Evolutionary conservation across 225 moss, liverwort and hornwort genomes (phyloP).

Genomic region (Bryum argenteum): DNA sequence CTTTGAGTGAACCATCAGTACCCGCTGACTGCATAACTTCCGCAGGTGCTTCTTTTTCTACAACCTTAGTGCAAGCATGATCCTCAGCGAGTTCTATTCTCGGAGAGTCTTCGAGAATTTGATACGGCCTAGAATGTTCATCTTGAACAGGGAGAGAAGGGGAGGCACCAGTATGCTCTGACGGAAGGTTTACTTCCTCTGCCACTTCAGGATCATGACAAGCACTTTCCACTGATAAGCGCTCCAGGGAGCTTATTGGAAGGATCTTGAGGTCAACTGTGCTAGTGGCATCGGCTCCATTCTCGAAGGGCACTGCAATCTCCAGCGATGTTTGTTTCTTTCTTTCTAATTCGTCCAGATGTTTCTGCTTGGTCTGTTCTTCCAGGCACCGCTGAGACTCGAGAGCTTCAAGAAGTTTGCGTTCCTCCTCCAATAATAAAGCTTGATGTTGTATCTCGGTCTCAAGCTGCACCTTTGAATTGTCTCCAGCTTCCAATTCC

Average conservation of each 20-base stretch:
- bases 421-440: slow-evolving; percentile 43
- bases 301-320: slow-evolving; percentile 20
- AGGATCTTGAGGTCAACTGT: slow-evolving; percentile 6
- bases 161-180: slow-evolving; percentile 12
- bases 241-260: slow-evolving; percentile 21
- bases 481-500: slow-evolving; percentile 37
- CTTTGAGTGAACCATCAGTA: slow-evolving; percentile 24
- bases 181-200: no score
- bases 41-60: slow-evolving; percentile 27
- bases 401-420: slow-evolving; percentile 49
- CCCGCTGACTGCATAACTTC: slow-evolving; percentile 24
- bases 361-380: slow-evolving; percentile 46
- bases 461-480: slow-evolving; percentile 30
- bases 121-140: slow-evolving; percentile 15
- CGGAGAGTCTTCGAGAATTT: slow-evolving; percentile 15
- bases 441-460: slow-evolving; percentile 36
- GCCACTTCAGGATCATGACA: slow-evolving; percentile 18
- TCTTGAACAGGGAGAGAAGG: slow-evolving; percentile 7
- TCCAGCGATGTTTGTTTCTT: slow-evolving; percentile 30
- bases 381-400: slow-evolving; percentile 47
- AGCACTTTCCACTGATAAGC: slow-evolving; percentile 19
- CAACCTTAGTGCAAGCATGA: slow-evolving; percentile 18
- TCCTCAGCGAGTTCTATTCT: slow-evolving; percentile 11
- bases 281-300: slow-evolving; percentile 18
- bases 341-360: slow-evolving; percentile 42